These are phyloP conservation scores for Phoma herbarum DNA, from an alignment of 2,329 filamentous ascomycete species.

Conservation along the genomic window DNA sequence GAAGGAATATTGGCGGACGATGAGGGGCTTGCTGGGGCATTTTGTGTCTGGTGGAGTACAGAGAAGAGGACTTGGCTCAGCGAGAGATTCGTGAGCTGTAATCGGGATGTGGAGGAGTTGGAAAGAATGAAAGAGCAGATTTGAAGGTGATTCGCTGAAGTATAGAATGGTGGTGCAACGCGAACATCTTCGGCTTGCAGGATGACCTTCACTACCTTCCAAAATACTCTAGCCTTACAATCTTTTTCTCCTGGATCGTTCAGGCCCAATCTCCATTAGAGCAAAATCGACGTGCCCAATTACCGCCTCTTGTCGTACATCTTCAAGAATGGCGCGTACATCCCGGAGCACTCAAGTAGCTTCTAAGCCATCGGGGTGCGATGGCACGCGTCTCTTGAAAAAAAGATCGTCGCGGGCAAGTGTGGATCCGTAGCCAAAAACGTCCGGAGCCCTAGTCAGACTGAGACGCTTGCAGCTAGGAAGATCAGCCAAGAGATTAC, in stretches of 20 bases:
- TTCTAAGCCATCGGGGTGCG: slow-evolving; percentile 7
- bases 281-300: slow-evolving; percentile 14
- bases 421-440: slow-evolving; percentile 16
- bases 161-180: slow-evolving; percentile 17
- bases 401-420: slow-evolving; percentile 7
- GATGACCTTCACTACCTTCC: too few relatives aligned
- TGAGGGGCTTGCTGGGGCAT: slow-evolving; percentile 38
- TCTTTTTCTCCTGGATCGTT: not conserved
- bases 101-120: slow-evolving; percentile 44
- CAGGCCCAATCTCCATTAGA: slow-evolving; percentile 5
- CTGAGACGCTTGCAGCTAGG: too few relatives aligned
- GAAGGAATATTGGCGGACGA: slow-evolving; percentile 28
- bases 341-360: slow-evolving; percentile 2
- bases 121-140: slow-evolving; percentile 18
- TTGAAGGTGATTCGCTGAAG: slow-evolving; percentile 18
- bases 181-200: too few relatives aligned
- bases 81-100: slow-evolving; percentile 34
- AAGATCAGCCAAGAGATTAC: too few relatives aligned
- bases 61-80: slow-evolving; percentile 35
- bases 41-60: slow-evolving; percentile 37
- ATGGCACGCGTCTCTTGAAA: not conserved
- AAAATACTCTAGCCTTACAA: not conserved
- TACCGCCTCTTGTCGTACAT: slow-evolving; percentile 4
- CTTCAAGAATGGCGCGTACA: slow-evolving; percentile 8
- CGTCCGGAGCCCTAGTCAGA: too few relatives aligned